These are phyloP conservation scores for Psilocybe subaeruginosa DNA, from an alignment of 768 basidiomycete species.

Conservation along the genomic window DNA sequence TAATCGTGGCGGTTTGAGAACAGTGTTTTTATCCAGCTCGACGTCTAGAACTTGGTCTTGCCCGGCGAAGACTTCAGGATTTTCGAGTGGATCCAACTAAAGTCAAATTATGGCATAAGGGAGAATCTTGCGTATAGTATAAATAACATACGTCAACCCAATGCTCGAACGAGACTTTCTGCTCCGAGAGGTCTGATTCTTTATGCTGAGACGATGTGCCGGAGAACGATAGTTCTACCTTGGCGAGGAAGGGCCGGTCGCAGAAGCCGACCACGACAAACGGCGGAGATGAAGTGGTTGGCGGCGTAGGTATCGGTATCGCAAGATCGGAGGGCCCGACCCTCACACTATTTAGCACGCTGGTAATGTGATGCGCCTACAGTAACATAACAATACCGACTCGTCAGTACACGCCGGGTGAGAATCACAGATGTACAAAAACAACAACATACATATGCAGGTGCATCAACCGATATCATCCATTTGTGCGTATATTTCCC, in stretches of 20 bases:
- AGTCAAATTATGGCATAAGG: not conserved
- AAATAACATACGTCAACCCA: slow-evolving; percentile 52
- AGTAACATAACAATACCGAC: not conserved
- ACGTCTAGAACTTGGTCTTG: slow-evolving; percentile 58
- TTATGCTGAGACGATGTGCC: slow-evolving; percentile 24
- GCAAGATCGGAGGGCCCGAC: slow-evolving; percentile 33
- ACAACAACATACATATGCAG: slow-evolving; percentile 44
- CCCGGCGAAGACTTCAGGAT: slow-evolving; percentile 35
- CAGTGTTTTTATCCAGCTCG: slow-evolving; percentile 51
- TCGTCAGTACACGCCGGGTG: not conserved
- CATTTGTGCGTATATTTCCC: slow-evolving; percentile 48
- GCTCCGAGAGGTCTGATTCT: slow-evolving; percentile 26
- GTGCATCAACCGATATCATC: slow-evolving; percentile 57
- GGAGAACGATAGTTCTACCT: slow-evolving; percentile 47
- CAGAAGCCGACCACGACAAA: slow-evolving; percentile 48
- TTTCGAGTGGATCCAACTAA: slow-evolving; percentile 46
- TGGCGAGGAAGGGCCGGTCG: slow-evolving; percentile 47
- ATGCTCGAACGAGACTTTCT: slow-evolving; percentile 48
- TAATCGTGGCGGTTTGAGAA: slow-evolving; percentile 35
- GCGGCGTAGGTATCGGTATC: slow-evolving; percentile 18
- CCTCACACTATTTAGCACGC: slow-evolving; percentile 40
- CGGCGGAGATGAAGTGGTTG: slow-evolving; percentile 37
- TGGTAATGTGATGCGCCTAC: slow-evolving; percentile 48
- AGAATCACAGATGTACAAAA: not conserved
- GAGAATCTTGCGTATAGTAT: not conserved